These are phyloP conservation scores for Carex littledalei DNA, from an alignment of 176 grass and related monocot genomes.

Conservation along the genomic window DNA sequence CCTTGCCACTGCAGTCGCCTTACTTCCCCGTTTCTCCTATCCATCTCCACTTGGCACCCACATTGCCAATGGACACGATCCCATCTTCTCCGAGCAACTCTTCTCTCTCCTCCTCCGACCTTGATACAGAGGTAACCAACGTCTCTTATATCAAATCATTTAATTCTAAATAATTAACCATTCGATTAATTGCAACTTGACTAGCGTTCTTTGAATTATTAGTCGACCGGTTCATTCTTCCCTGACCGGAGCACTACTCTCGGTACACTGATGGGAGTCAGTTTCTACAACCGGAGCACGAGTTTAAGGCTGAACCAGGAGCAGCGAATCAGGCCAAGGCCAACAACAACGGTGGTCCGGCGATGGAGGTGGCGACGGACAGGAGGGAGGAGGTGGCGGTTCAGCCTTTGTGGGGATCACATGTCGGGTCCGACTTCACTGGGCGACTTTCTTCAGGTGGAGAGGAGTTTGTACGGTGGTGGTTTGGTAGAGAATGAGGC, in stretches of 20 bases:
- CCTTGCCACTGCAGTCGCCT: not conserved
- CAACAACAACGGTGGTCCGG: not conserved
- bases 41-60: conserved; percentile 8
- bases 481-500: conserved; percentile 18
- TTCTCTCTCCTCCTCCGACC: conserved; percentile 44
- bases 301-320: not conserved
- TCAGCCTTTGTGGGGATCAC: conserved; percentile 21
- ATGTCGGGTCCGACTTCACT: conserved; percentile 27
- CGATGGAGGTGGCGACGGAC: not conserved
- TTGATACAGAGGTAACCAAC: conserved; percentile 41
- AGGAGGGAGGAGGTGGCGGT: conserved; percentile 24
- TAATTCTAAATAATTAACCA: not conserved
- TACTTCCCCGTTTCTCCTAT: conserved; percentile 2
- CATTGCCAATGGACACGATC: conserved; percentile 24
- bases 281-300: conserved; percentile 17
- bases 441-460: conserved; percentile 42
- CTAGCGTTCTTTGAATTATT: not conserved
- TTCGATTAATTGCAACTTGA: not conserved
- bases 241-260: conserved; percentile 40
- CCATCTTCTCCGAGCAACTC: conserved; percentile 34
- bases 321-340: conserved; percentile 11
- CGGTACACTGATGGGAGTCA: conserved; percentile 38
- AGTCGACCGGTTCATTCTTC: conserved; percentile 54
- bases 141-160: not conserved
- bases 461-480: conserved; percentile 20